These are phyloP conservation scores for Nowakowskiella sp. DNA, from an alignment of 192 early-diverging fungal species.

Conservation along the genomic window DNA sequence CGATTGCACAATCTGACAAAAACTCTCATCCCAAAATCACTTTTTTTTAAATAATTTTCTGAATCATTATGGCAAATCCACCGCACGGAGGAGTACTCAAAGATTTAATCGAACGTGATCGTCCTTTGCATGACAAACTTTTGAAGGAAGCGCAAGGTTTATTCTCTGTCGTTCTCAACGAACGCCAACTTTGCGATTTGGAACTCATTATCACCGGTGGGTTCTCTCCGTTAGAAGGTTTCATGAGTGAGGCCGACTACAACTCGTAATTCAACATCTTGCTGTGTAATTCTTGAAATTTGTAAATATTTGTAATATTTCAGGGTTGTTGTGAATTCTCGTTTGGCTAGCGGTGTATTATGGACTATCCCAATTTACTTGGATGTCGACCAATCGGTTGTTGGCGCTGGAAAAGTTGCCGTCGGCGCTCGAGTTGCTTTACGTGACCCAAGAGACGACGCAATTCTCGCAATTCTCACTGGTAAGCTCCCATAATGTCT, in stretches of 20 bases:
- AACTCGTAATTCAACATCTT: conserved; percentile 35
- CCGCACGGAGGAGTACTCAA: conserved; percentile 92
- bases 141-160: conserved; percentile 59
- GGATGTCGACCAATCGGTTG: conserved; percentile 61
- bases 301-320: too few species aligned
- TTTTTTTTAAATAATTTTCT: too few species aligned
- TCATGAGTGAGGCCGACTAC: conserved; percentile 81
- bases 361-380: conserved; percentile 91
- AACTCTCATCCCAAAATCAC: too few species aligned
- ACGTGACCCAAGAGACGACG: conserved; percentile 79
- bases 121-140: conserved; percentile 53
- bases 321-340: conserved; percentile 70
- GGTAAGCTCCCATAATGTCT: too few species aligned
- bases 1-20: too few species aligned
- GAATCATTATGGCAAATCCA: conserved; percentile 84
- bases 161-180: conserved; percentile 68
- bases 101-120: conserved; percentile 80
- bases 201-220: conserved; percentile 93
- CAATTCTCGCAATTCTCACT: conserved; percentile 75
- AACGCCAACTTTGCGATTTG: conserved; percentile 90
- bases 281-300: neutral
- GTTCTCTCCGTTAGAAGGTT: conserved; percentile 93
- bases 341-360: conserved; percentile 67
- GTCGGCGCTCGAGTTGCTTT: conserved; percentile 61
- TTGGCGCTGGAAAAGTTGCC: conserved; percentile 43